Percentiles rank a stretch among this genome's conserved stretches.
Conservation (phyloP, 2,329 filamentous ascomycete genomes). For the Trichoderma sp. region DNA sequence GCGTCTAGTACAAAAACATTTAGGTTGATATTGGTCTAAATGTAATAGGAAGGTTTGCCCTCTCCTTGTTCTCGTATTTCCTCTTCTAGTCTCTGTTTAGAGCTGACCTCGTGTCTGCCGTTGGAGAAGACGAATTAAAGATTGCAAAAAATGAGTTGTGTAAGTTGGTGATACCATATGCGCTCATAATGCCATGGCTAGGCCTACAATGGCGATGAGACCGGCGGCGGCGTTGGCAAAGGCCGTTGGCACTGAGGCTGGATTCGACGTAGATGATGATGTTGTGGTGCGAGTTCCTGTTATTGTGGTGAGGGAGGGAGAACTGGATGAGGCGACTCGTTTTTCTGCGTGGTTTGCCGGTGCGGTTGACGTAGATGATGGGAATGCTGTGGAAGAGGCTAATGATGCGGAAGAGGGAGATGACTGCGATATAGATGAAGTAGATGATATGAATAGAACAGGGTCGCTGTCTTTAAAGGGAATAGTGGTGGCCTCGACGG, state of each 20-base stretch:
- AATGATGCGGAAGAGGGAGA: not conserved
- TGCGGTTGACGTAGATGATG: not conserved
- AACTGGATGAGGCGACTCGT: not conserved
- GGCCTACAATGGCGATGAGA: conserved; percentile 27
- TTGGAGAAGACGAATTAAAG: not conserved
- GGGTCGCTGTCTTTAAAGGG: not conserved
- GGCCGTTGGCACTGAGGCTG: conserved; percentile 28
- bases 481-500: not conserved
- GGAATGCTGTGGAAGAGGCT: not conserved
- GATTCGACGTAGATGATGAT: conserved; percentile 24
- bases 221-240: conserved; percentile 26
- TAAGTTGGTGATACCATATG: not conserved
- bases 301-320: not conserved
- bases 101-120: too few relatives aligned
- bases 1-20: not conserved
- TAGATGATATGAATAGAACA: not conserved
- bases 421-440: not conserved
- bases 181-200: conserved; percentile 25
- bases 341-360: not conserved
- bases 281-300: conserved; percentile 3
- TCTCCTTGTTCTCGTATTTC: not conserved
- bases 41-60: not conserved
- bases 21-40: not conserved
- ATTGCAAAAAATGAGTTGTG: not conserved
- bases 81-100: not conserved